These are phyloP conservation scores for Neckera pumila DNA, from an alignment of 225 moss, liverwort and hornwort species.

Conservation along the genomic window DNA sequence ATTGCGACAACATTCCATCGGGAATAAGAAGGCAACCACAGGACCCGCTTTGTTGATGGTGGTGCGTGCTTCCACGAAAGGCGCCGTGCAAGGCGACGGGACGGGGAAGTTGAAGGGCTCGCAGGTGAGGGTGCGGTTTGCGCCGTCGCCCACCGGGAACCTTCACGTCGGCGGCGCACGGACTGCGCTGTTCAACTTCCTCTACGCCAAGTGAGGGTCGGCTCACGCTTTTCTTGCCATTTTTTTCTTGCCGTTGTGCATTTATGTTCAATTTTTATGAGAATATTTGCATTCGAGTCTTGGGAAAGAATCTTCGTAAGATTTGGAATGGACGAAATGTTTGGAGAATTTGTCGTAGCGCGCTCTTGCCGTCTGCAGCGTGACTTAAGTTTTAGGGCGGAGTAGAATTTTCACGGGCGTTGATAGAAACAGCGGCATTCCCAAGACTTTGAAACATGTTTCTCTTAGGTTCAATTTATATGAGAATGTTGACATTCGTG, in stretches of 20 bases:
- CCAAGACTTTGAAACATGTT: background rate
- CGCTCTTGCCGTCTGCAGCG: background rate
- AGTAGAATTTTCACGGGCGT: background rate
- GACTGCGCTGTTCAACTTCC: constrained; percentile 93
- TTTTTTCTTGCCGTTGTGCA: background rate
- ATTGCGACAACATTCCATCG: background rate
- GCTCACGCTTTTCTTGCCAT: background rate
- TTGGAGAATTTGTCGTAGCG: background rate
- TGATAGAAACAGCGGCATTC: background rate
- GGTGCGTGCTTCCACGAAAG: constrained; percentile 32
- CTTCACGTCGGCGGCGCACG: constrained; percentile 95
- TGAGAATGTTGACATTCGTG: background rate
- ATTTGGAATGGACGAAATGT: background rate
- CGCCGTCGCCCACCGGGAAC: constrained; percentile 92
- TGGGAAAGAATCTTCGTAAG: background rate
- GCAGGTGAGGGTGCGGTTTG: constrained; percentile 72
- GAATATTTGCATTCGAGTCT: background rate
- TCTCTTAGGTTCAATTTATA: background rate
- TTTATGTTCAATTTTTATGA: background rate
- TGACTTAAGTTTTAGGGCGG: background rate
- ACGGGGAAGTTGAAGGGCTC: constrained; percentile 34
- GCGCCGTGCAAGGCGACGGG: constrained; percentile 35
- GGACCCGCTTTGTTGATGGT: constrained; percentile 1
- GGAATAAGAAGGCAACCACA: background rate
- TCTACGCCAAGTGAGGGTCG: constrained; percentile 61